A percentile compares a stretch with the other conserved stretches of the same genome.
Evolutionary conservation across 805 yeast genomes (phyloP).

Genomic region (Scheffersomyces amazonensis): DNA sequence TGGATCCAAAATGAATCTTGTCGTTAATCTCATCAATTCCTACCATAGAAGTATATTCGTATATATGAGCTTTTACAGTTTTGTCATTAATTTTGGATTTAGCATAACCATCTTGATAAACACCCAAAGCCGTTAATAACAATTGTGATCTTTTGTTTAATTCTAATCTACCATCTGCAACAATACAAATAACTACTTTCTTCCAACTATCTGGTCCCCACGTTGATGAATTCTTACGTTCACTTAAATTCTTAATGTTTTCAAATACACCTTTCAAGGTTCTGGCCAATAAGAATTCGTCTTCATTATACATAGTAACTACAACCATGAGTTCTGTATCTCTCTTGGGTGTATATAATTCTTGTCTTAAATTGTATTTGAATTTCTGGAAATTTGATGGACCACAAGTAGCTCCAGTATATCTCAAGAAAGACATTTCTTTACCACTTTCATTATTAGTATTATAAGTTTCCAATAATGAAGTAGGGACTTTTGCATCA

Average conservation of each 20-base stretch:
- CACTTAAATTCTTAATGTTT: conserved; percentile 71
- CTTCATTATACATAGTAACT: conserved; percentile 96
- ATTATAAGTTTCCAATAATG: conserved; percentile 35
- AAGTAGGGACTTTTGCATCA: conserved; percentile 41
- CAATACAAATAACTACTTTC: conserved; percentile 83
- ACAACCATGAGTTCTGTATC: conserved; percentile 86
- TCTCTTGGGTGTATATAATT: conserved; percentile 73
- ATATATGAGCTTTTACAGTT: conserved; percentile 80
- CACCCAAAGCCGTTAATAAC: conserved; percentile 80
- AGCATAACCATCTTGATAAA: conserved; percentile 94
- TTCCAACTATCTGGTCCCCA: conserved; percentile 99
- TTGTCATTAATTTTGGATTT: conserved; percentile 83
- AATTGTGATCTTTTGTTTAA: conserved; percentile 78
- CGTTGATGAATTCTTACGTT: conserved; percentile 53
- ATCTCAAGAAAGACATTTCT: conserved; percentile 85
- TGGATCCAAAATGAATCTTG: conserved; percentile 65
- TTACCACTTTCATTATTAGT: conserved; percentile 33
- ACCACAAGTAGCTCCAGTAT: conserved; percentile 91
- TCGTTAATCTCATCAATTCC: conserved; percentile 72
- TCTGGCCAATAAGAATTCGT: conserved; percentile 75
- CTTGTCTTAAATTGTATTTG: conserved; percentile 80
- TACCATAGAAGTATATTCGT: conserved; percentile 90
- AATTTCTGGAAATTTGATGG: conserved; percentile 64
- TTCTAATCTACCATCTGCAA: conserved; percentile 89
- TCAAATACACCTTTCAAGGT: conserved; percentile 90